Evolutionary conservation across 768 basidiomycete species (phyloP).

Genomic region (Termitomyces sp.): DNA sequence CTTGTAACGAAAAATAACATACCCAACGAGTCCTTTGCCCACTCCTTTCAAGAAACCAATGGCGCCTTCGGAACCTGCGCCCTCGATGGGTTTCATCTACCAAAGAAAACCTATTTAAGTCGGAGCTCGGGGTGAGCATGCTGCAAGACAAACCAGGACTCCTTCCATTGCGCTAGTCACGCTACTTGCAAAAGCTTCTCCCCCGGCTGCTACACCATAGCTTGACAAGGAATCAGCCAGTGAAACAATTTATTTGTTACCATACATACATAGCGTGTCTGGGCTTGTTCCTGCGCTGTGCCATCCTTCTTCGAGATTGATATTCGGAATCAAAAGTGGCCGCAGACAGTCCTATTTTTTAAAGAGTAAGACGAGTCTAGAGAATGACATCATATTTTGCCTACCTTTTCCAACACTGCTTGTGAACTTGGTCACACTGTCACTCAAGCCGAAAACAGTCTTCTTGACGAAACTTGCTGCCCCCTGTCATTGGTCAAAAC

Average conservation of each 20-base stretch:
- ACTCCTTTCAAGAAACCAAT: slow-evolving; percentile 97
- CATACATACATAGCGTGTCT: slow-evolving; percentile 84
- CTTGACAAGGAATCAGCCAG: slow-evolving; percentile 31
- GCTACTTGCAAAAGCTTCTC: slow-evolving; percentile 90
- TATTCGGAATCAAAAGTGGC: slow-evolving; percentile 97
- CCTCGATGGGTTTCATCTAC: slow-evolving; percentile 95
- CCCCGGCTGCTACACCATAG: slow-evolving; percentile 94
- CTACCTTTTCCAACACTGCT: slow-evolving; percentile 94
- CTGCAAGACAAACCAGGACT: slow-evolving; percentile 57
- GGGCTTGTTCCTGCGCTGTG: slow-evolving; percentile 89
- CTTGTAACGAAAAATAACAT: slow-evolving; percentile 2
- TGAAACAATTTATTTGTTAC: background rate
- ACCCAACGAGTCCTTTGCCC: slow-evolving; percentile 96
- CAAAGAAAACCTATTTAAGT: background rate
- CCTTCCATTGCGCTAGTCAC: slow-evolving; percentile 96
- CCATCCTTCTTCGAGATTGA: slow-evolving; percentile 84
- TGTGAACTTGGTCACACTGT: slow-evolving; percentile 97
- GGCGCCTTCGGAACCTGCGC: slow-evolving; percentile 91
- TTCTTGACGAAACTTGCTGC: slow-evolving; percentile 99
- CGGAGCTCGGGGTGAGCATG: background rate
- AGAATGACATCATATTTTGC: background rate
- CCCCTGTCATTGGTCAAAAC: slow-evolving; percentile 47
- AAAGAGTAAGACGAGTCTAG: background rate
- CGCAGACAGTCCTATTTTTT: slow-evolving; percentile 75
- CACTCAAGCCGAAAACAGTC: slow-evolving; percentile 93